Conservation (phyloP, 306 rosid species). For the Quillaja saponaria region DNA sequence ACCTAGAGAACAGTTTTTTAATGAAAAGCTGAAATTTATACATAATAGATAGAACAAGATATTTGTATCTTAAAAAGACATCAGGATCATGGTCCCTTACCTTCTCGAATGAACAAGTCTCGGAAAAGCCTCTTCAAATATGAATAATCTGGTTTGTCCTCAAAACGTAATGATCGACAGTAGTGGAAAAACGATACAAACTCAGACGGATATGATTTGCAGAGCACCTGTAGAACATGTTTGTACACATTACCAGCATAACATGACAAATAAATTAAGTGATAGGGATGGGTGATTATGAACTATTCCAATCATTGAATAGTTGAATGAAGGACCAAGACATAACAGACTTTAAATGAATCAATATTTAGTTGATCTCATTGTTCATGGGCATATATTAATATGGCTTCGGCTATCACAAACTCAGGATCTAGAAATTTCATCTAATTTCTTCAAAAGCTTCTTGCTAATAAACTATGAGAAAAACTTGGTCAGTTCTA, state of each 20-base stretch:
- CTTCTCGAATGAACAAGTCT: conserved; percentile 96
- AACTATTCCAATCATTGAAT: conserved; percentile 18
- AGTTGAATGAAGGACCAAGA: conserved; percentile 16
- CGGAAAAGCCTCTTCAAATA: conserved; percentile 93
- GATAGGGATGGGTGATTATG: conserved; percentile 13
- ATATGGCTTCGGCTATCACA: conserved; percentile 1
- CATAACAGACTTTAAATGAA: neutral
- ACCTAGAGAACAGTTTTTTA: no score
- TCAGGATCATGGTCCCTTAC: conserved; percentile 30
- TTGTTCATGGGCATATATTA: neutral
- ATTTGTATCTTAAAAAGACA: conserved; percentile 8
- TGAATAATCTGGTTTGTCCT: conserved; percentile 99
- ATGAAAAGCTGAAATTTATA: no score
- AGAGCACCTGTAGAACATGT: conserved; percentile 68
- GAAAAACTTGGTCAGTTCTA: conserved; percentile 14
- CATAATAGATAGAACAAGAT: neutral
- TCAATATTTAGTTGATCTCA: neutral
- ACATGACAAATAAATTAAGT: conserved; percentile 23
- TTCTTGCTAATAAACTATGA: neutral
- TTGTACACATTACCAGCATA: conserved; percentile 38
- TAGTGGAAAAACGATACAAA: conserved; percentile 97
- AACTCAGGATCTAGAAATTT: conserved; percentile 13
- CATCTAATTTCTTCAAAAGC: conserved; percentile 20
- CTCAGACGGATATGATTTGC: conserved; percentile 90
- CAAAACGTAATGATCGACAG: conserved; percentile 93